Percentiles rank a stretch among this genome's conserved stretches.
These are phyloP conservation scores for Cladorrhinum sp. DNA, from an alignment of 2,329 filamentous ascomycete species.

Conservation along the genomic window DNA sequence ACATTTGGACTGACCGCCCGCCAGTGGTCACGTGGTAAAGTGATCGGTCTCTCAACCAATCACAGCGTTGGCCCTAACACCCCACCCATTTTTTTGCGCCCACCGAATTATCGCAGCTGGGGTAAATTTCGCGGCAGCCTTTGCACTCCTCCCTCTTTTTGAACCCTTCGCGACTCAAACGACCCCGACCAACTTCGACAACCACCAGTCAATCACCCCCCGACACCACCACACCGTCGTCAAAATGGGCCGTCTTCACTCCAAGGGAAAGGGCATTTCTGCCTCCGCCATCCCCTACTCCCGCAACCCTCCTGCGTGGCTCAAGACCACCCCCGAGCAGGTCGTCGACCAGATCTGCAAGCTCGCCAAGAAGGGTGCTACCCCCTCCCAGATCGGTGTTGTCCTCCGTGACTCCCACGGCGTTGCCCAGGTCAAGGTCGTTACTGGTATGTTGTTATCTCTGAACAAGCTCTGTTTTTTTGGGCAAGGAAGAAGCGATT, in stretches of 20 bases:
- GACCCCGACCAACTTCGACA: constrained; percentile 15
- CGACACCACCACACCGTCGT: constrained; percentile 38
- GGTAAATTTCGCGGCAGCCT: constrained; percentile 19
- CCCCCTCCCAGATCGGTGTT: constrained; percentile 98
- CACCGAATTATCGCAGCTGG: constrained; percentile 36
- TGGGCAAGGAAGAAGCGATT: not conserved
- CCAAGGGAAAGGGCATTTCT: constrained; percentile 99
- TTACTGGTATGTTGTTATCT: constrained; percentile 70
- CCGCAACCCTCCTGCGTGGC: constrained; percentile 85
- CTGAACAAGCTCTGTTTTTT: not conserved
- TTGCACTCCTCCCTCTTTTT: constrained; percentile 12
- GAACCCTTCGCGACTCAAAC: constrained; percentile 17
- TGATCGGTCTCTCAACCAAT: constrained; percentile 16
- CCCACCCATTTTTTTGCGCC: constrained; percentile 35
- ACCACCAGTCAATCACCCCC: constrained; percentile 31
- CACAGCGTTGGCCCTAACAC: constrained; percentile 40
- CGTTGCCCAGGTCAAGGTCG: constrained; percentile 95
- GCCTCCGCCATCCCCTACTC: constrained; percentile 96
- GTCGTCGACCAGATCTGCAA: constrained; percentile 99
- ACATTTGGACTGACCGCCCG: not conserved
- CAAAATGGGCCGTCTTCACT: constrained; percentile 97
- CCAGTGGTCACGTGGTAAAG: constrained; percentile 9
- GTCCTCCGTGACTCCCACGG: constrained; percentile 97
- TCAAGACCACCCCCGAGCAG: constrained; percentile 98
- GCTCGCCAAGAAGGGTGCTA: constrained; percentile 98